Evolutionary conservation across 2,329 filamentous ascomycete species (phyloP), one percentile per base, ranked within the genome.

Genomic region (Sordariomycetes sp.): DNA sequence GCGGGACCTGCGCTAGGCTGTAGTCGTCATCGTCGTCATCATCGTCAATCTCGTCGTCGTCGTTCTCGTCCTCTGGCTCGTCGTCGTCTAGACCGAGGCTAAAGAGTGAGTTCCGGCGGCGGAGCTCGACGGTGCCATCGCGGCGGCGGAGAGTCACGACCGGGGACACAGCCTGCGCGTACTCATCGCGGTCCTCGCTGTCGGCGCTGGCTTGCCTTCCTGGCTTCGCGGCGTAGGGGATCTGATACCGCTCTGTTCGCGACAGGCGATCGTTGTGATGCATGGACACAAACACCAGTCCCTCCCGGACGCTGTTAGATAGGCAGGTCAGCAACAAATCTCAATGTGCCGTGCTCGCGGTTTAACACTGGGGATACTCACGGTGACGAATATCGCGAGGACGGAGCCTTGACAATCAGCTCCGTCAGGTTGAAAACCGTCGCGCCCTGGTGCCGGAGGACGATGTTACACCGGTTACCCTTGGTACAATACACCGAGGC

Each of bases 271-370:
- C 85, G 62, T 95, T 84, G 42, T 85, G 81, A 48, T 84, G 80
- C 91, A 96, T 96, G 52, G 89, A 82, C 32, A 97, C 79, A 66
- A 96, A 96, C 1, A 97, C 81, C 79, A 96, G 86, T 52, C 94
- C 92, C 77, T 95, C 88, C 70, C 92, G 86, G 56, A 96, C 85
- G 57, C 89, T 92, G 25, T 32, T 32, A 8, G 20, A 32, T 67
- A 52, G 55, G 12, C 5, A 50, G 24, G 45, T 24, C n/a, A 50
- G n/a, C 6, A 13, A 22, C n/a, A 50, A 10, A 12, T 10, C 36
- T 39, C 20, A 10, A 8, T 22, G 24, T 54, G 4, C 3, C 17
- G 10, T 39, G 20, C 34, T 17, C 25, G 34, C 15, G 12, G 36
- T 22, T 10, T 32, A 1, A 39, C 22, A 7, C 22, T 25, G 20